Conservation (phyloP, 257 asterid genomes). For the Solanum chilense region DNA sequence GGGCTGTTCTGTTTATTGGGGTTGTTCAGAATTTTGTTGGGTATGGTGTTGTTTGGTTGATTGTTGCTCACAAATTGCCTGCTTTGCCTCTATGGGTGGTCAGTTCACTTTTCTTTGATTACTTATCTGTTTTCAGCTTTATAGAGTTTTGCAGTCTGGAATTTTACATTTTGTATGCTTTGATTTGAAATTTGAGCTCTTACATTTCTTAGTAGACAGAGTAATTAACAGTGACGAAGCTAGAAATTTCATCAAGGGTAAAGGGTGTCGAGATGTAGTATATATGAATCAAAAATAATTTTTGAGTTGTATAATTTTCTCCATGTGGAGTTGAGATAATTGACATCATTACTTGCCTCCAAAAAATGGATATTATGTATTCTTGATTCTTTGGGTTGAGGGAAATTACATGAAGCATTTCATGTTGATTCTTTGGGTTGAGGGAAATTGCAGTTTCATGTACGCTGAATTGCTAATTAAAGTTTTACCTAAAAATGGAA, state of each 20-base stretch:
- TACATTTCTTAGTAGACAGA: neutral
- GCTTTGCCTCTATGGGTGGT: slow-evolving; percentile 81
- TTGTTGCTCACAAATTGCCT: slow-evolving; percentile 43
- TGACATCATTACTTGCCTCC: neutral
- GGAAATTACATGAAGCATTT: neutral
- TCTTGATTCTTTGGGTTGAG: neutral
- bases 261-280: neutral
- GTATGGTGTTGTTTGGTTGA: slow-evolving; percentile 78
- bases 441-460: neutral
- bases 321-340: neutral
- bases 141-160: neutral
- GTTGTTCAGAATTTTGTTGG: slow-evolving; percentile 76
- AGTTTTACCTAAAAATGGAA: neutral
- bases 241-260: neutral
- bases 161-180: neutral
- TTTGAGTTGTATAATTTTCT: neutral
- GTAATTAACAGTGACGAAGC: neutral
- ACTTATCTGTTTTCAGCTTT: neutral
- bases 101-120: slow-evolving; percentile 8
- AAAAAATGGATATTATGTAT: neutral
- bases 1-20: slow-evolving; percentile 64
- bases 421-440: neutral
- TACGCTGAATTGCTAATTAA: neutral
- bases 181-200: neutral
- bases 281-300: neutral